These are phyloP conservation scores for Rhizoclosmatium globosum DNA, from an alignment of 192 early-diverging fungal genomes.

Conservation along the genomic window DNA sequence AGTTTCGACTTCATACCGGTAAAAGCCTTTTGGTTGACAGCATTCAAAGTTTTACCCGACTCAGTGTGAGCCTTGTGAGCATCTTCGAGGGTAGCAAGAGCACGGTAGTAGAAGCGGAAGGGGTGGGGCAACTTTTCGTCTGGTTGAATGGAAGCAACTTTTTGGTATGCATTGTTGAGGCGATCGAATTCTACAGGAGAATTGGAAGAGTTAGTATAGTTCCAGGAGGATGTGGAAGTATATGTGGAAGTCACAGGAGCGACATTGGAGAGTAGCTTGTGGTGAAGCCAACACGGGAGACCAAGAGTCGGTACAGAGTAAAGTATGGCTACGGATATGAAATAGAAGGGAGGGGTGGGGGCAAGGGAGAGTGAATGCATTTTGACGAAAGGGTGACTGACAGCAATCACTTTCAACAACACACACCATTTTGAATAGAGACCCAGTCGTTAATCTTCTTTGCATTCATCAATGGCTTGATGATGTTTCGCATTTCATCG, in stretches of 20 bases:
- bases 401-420: no score
- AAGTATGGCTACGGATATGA: no score
- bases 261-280: no score
- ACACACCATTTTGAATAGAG: slow-evolving; percentile 76
- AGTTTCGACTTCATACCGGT: slow-evolving; percentile 94
- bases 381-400: no score
- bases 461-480: slow-evolving; percentile 74
- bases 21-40: slow-evolving; percentile 79
- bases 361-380: no score
- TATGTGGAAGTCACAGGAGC: no score
- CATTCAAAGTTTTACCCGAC: slow-evolving; percentile 86
- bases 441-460: slow-evolving; percentile 93
- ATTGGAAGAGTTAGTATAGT: neutral
- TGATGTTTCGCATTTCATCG: slow-evolving; percentile 78
- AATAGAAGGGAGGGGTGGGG: no score
- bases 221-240: neutral
- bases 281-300: no score
- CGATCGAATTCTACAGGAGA: slow-evolving; percentile 86
- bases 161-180: slow-evolving; percentile 72
- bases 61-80: slow-evolving; percentile 62
- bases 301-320: no score
- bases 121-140: slow-evolving; percentile 53
- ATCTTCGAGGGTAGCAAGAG: slow-evolving; percentile 81
- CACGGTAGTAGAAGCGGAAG: slow-evolving; percentile 76
- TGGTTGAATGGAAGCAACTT: slow-evolving; percentile 65